These are phyloP conservation scores for Xenosphaeropsis pyriputrescens DNA, from an alignment of 2,329 filamentous ascomycete species.

Conservation along the genomic window DNA sequence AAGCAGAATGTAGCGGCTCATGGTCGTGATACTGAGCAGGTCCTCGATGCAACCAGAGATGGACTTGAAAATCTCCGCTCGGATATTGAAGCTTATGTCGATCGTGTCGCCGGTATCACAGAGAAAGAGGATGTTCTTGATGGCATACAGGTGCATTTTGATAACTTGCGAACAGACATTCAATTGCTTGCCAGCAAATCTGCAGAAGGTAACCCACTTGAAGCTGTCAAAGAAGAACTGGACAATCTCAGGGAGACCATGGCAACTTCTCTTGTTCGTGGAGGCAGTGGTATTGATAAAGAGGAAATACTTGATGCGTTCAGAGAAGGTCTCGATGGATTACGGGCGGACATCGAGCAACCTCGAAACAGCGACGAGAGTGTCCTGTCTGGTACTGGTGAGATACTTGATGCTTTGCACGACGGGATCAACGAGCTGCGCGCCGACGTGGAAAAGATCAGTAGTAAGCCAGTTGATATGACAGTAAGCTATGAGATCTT, in stretches of 20 bases:
- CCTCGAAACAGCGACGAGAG: conserved; percentile 14
- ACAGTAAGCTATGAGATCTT: conserved; percentile 82
- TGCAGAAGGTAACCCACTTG: conserved; percentile 32
- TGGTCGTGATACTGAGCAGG: conserved; percentile 73
- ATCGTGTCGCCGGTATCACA: conserved; percentile 52
- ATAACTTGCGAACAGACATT: conserved; percentile 54
- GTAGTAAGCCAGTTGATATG: conserved; percentile 68
- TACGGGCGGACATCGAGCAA: conserved; percentile 59
- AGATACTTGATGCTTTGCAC: conserved; percentile 79
- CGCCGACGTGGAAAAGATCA: conserved; percentile 59
- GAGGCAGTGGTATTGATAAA: conserved; percentile 28
- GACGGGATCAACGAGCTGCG: conserved; percentile 73
- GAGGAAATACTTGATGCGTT: conserved; percentile 51
- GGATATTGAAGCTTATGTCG: conserved; percentile 72
- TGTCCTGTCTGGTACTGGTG: conserved; percentile 49
- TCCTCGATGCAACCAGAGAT: conserved; percentile 76
- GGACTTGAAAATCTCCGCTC: conserved; percentile 67
- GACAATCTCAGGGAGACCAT: conserved; percentile 43
- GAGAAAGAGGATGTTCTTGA: conserved; percentile 70
- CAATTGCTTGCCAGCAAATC: conserved; percentile 38
- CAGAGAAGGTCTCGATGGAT: conserved; percentile 55
- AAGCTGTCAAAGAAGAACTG: conserved; percentile 47
- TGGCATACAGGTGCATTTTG: conserved; percentile 47
- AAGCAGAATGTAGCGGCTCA: conserved; percentile 71
- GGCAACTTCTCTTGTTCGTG: conserved; percentile 32